These are phyloP conservation scores for Candida sp. DNA, from an alignment of 1,139 yeast species.

Conservation along the genomic window DNA sequence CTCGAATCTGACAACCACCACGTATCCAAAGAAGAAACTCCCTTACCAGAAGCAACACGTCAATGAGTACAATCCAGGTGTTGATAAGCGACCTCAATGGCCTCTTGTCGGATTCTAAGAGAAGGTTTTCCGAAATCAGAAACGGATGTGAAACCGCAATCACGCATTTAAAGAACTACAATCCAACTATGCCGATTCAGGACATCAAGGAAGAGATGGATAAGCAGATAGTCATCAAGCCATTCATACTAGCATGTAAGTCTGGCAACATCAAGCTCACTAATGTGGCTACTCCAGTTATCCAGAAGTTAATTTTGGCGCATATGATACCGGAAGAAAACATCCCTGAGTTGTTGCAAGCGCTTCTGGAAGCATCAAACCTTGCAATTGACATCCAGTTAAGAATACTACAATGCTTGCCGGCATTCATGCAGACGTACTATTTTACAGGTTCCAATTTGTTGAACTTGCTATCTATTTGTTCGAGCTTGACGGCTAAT, in stretches of 20 bases:
- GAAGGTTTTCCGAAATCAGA: conserved; percentile 70
- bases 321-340: conserved; percentile 54
- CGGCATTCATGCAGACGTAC: conserved; percentile 72
- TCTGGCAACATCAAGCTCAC: conserved; percentile 78
- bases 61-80: conserved; percentile 47
- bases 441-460: conserved; percentile 62
- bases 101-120: conserved; percentile 69
- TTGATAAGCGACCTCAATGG: conserved; percentile 58
- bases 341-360: conserved; percentile 59
- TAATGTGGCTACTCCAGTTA: conserved; percentile 70
- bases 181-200: conserved; percentile 18
- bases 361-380: conserved; percentile 75
- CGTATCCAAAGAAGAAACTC: neutral
- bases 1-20: neutral
- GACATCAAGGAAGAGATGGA: conserved; percentile 31
- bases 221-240: conserved; percentile 61
- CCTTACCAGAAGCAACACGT: neutral
- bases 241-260: conserved; percentile 75
- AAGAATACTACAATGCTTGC: conserved; percentile 85
- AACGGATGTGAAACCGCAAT: conserved; percentile 69
- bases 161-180: conserved; percentile 43
- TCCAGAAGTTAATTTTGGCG: conserved; percentile 59
- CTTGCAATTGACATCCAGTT: conserved; percentile 84
- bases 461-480: conserved; percentile 64
- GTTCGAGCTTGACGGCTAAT: conserved; percentile 71